phyloP scores from a whole-genome alignment of 257 asterid species.

The Forsythia suspensa region DNA sequence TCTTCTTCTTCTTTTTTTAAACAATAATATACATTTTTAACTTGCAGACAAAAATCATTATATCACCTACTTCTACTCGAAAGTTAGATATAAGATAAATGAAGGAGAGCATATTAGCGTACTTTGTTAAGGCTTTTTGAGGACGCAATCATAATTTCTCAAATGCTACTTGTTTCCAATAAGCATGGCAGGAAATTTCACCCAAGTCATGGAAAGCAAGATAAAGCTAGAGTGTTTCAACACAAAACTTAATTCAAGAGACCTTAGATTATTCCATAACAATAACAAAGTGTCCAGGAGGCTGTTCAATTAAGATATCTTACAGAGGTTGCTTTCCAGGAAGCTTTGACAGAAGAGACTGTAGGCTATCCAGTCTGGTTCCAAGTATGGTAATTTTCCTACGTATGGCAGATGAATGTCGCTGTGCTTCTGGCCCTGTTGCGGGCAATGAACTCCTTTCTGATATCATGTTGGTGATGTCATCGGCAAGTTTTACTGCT shows the following conservation, averaged over 20 bases:
- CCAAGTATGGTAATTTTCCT: constrained; percentile 94
- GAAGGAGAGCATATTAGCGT: no score
- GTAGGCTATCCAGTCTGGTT: constrained; percentile 79
- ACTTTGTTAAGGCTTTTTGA: no score
- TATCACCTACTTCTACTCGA: no score
- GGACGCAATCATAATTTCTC: no score
- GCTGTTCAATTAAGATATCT: constrained; percentile 29
- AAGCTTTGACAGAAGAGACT: constrained; percentile 61
- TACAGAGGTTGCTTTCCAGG: constrained; percentile 73
- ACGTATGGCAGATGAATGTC: constrained; percentile 79
- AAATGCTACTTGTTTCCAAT: no score
- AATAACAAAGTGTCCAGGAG: neutral
- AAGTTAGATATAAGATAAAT: neutral
- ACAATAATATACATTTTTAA: no score
- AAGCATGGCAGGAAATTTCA: no score
- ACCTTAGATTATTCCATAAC: neutral
- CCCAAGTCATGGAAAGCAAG: no score
- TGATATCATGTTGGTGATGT: constrained; percentile 79
- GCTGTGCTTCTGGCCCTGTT: constrained; percentile 81
- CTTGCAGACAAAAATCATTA: no score
- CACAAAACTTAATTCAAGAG: neutral
- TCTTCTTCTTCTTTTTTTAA: neutral
- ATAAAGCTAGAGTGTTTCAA: no score
- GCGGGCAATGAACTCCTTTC: constrained; percentile 71
- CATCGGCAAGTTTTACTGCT: constrained; percentile 86